Base-by-base conservation (phyloP, 176 grass and related monocot genomes). In the Cymbopogon citratus region DNA sequence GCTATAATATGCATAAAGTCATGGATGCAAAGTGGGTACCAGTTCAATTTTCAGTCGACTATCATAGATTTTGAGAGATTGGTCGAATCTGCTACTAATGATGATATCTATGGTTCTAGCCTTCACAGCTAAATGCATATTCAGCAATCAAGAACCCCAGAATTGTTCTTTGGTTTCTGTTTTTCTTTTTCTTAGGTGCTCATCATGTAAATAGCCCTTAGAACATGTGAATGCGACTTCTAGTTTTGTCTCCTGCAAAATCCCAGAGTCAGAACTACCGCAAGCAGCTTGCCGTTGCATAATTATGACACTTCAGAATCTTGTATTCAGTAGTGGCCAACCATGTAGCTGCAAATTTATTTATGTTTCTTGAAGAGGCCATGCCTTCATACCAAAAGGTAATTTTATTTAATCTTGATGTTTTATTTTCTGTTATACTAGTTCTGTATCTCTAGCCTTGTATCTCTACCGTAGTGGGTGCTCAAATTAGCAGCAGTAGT, bases 11-110 rank as follows among this genome's bases (percentile, higher is more conserved):
- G 95, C 73, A 71, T 98, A 46, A 89, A 84, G 69, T 94, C 88
- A 3, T 98, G 95, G 95, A 87, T 98, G 80, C 86, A 91, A 67
- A 92, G 90, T 44, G 87, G 92, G 5, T 98, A 91, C 61, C 87
- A 48, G 70, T 95, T 98, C 78, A 90, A 87, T 51, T 86, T 98
- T 71, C 84, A 87, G 74, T 77, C 81, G 6, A 82, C 84, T 1
- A 87, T 91, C 39, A 84, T 95, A 39, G 89, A 95, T 80, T 95
- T 98, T 4, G 79, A 89, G 48, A 87, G 85, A 75, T 84, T 98
- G 73, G 69, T 91, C 0, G 85, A 93, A 72, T 86, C 81, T 71
- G 71, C 73, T 79, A 34, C 56, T 62, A 18, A 77, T 65, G 84
- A 49, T 65, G 77, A 86, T 80, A 76, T 71, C 12, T 35, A 23